Base-by-base conservation (phyloP, 176 grass and related monocot genomes). In the Oryza glaberrima region DNA sequence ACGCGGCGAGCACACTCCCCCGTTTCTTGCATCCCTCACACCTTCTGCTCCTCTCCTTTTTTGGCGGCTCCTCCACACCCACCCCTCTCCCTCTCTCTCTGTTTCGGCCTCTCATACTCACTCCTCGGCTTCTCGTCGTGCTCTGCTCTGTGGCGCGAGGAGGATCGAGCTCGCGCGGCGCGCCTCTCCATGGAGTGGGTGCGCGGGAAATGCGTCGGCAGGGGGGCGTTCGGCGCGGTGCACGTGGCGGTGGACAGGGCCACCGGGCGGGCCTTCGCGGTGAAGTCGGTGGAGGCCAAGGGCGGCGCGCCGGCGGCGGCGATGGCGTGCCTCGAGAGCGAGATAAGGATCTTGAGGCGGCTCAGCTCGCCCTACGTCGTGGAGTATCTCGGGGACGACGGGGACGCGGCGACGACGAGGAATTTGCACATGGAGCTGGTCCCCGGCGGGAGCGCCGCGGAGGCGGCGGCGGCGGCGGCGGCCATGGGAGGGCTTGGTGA, bases 341-440 rank as follows among this genome's bases (percentile, higher is more conserved):
- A 99, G 86, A 99, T 99, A 32, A 77, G 71, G 56, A 94, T 99
- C 86, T 45, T 99, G 22, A 89, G 25, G 72, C 71, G 67, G 3
- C 73, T 99, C 1, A 44, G 65, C 92, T 99, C 93, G 63, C 93
- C 96, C 2, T 86, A 92, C 69, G 77, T 99, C n/a, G 93, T 99
- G 12, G 68, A 77, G 3, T 99, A 96, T 77, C 69, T 99, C 60
- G 93, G 93, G 0, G 91, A 99, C 11, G 91, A 90, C 51, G 70
- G 65, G 9, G 70, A 84, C 8, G 66, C 2, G 25, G 73, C 11
- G 11, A 67, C 77, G 36, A 86, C 73, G 36, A 86, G 96, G 80
- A 87, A 94, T 82, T 88, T 99, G 73, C 96, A 95, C 87, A 81
- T 99, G 90, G 94, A 99, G 88, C 84, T 88, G 3, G 44, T 90